Conservation (phyloP, 305 asterid genomes). For the Rubia balearica region DNA sequence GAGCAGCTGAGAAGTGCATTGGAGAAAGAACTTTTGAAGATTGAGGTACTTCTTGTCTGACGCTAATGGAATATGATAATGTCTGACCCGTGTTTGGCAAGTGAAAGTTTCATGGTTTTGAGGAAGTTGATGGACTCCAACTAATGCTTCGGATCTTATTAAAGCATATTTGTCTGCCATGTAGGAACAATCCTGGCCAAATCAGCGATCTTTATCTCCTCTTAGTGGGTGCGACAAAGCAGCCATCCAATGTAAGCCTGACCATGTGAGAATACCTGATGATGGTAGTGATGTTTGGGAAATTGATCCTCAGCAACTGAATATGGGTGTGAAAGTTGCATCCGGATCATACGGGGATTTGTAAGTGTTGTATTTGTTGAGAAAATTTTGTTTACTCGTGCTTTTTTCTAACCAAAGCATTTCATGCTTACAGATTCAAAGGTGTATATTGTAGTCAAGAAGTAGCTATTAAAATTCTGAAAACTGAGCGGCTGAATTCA, state of each 20-base stretch:
- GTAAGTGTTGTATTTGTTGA: slow-evolving; percentile 25
- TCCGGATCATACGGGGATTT: slow-evolving; percentile 46
- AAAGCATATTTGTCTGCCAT: slow-evolving; percentile 14
- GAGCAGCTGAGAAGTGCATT: slow-evolving; percentile 34
- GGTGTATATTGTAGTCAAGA: slow-evolving; percentile 40
- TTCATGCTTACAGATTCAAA: slow-evolving; percentile 24
- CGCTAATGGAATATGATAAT: background rate
- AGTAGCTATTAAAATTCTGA: slow-evolving; percentile 47
- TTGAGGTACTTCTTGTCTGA: slow-evolving; percentile 23
- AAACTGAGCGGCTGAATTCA: slow-evolving; percentile 35
- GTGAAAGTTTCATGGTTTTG: background rate
- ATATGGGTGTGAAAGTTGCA: slow-evolving; percentile 35
- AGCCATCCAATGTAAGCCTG: slow-evolving; percentile 31
- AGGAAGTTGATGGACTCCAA: background rate
- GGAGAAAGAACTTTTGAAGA: slow-evolving; percentile 29
- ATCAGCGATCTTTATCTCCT: slow-evolving; percentile 25
- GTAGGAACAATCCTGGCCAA: slow-evolving; percentile 35
- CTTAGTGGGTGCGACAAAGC: slow-evolving; percentile 21
- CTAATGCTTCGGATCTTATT: background rate
- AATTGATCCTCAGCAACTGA: slow-evolving; percentile 33
- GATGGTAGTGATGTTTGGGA: slow-evolving; percentile 50
- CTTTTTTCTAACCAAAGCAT: background rate
- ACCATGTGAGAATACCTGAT: slow-evolving; percentile 36
- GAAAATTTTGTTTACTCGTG: background rate
- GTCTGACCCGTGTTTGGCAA: background rate